Conservation (phyloP, 2,329 filamentous ascomycete species). For the Verticillium zaregamsianum region DNA sequence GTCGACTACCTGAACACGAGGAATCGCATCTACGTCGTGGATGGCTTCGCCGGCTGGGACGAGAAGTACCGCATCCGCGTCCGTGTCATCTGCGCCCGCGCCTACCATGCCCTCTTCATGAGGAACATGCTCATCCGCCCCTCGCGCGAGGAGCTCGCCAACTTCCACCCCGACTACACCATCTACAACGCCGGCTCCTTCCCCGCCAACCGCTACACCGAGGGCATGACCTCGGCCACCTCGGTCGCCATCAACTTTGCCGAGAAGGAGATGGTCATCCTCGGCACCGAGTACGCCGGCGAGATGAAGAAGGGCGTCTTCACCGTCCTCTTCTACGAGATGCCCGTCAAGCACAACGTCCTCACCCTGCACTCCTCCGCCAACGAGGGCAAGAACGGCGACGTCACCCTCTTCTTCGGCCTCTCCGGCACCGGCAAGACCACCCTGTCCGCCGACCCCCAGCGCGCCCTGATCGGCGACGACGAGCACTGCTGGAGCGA, state of each 20-base stretch:
- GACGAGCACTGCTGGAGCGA: slow-evolving; percentile 99
- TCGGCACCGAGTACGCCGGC: slow-evolving; percentile 97
- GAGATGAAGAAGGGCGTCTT: slow-evolving; percentile 99
- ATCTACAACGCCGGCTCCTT: slow-evolving; percentile 99
- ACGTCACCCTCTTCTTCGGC: slow-evolving; percentile 99
- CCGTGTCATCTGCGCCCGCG: slow-evolving; percentile 95
- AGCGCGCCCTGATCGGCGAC: slow-evolving; percentile 93
- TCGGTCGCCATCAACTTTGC: slow-evolving; percentile 99
- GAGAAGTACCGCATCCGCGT: slow-evolving; percentile 97
- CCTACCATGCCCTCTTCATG: slow-evolving; percentile 99
- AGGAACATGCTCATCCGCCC: slow-evolving; percentile 99
- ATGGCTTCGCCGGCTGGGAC: slow-evolving; percentile 97
- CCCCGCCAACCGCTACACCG: slow-evolving; percentile 96
- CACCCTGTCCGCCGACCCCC: slow-evolving; percentile 92
- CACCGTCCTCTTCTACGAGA: slow-evolving; percentile 99
- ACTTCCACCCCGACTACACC: slow-evolving; percentile 98
- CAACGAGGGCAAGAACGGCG: slow-evolving; percentile 90
- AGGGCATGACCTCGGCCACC: slow-evolving; percentile 97
- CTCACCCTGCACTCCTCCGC: slow-evolving; percentile 97
- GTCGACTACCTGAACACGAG: slow-evolving; percentile 99
- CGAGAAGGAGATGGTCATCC: slow-evolving; percentile 99
- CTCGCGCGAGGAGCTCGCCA: slow-evolving; percentile 82
- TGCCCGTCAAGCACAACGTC: slow-evolving; percentile 99
- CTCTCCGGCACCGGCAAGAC: slow-evolving; percentile 99
- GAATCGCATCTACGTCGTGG: slow-evolving; percentile 97